A percentile compares a stretch with the other conserved stretches of the same genome.
Evolutionary conservation across 176 grass and related monocot species (phyloP).

Genomic region (Avena insularis): DNA sequence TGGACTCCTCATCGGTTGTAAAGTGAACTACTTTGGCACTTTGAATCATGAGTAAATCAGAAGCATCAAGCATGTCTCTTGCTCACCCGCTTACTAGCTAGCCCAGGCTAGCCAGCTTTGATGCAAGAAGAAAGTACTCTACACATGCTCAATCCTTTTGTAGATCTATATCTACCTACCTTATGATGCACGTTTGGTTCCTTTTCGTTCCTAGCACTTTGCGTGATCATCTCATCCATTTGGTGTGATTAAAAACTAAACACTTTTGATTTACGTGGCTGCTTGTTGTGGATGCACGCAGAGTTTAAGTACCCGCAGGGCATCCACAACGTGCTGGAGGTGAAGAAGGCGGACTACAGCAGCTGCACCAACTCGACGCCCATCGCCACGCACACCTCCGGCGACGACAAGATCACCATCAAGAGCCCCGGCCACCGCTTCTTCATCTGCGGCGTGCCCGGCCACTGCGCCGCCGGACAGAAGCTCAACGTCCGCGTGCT

Average conservation of each 20-base stretch:
- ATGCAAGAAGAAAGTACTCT: not conserved
- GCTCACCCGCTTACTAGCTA: not conserved
- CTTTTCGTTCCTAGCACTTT: not conserved
- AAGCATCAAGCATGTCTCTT: constrained; percentile 20
- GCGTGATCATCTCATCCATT: constrained; percentile 6
- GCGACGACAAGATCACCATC: constrained; percentile 77
- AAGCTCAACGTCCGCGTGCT: constrained; percentile 75
- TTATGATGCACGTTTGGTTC: constrained; percentile 49
- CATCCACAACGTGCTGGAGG: constrained; percentile 88
- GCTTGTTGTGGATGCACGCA: not conserved
- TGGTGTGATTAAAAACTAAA: not conserved
- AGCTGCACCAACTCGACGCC: constrained; percentile 72
- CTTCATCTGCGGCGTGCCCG: constrained; percentile 82
- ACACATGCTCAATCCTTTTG: constrained; percentile 24
- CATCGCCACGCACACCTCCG: constrained; percentile 65
- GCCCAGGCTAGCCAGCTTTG: not conserved
- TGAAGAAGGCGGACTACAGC: constrained; percentile 69
- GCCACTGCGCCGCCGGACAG: constrained; percentile 74
- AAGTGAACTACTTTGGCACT: constrained; percentile 40
- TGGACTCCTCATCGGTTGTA: constrained; percentile 30
- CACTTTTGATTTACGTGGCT: not conserved
- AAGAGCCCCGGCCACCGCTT: constrained; percentile 74
- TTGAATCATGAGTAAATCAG: constrained; percentile 24
- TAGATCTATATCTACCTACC: constrained; percentile 26
- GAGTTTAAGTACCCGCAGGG: constrained; percentile 71